Evolutionary conservation across 495 filamentous ascomycete species (phyloP).

Genomic region (Neurospora africana): DNA sequence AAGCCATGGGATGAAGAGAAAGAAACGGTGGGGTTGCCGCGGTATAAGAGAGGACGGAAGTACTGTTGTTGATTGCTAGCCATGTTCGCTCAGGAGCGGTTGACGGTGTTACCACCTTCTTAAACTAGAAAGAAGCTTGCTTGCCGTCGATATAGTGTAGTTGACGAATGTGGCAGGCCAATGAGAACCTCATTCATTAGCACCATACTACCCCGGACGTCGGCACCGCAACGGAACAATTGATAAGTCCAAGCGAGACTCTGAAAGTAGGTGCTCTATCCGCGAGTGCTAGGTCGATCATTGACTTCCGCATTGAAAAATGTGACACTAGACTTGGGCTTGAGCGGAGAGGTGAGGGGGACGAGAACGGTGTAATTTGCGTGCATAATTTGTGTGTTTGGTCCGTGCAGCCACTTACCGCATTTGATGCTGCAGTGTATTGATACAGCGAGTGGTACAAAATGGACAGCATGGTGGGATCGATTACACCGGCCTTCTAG

Average conservation of each 20-base stretch:
- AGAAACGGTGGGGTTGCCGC: neutral
- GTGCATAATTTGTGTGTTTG: neutral
- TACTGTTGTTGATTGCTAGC: neutral
- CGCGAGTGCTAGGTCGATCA: neutral
- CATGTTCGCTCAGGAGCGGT: neutral
- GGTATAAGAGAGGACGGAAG: neutral
- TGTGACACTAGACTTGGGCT: neutral
- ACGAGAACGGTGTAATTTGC: neutral
- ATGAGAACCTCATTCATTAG: neutral
- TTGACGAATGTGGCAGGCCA: neutral
- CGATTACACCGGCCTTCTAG: neutral
- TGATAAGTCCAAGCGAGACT: neutral
- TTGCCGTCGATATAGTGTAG: neutral
- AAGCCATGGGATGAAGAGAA: neutral
- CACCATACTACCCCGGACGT: neutral
- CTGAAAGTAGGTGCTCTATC: neutral
- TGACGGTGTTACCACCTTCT: neutral
- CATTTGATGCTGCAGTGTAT: neutral
- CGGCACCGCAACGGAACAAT: neutral
- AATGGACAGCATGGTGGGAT: neutral
- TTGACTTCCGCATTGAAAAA: neutral
- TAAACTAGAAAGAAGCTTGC: neutral
- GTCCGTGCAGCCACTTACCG: neutral
- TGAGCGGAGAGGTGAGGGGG: neutral
- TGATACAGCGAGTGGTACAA: neutral